phyloP scores from a whole-genome alignment of 306 rosid genomes.

The Citrullus mucosospermus region DNA sequence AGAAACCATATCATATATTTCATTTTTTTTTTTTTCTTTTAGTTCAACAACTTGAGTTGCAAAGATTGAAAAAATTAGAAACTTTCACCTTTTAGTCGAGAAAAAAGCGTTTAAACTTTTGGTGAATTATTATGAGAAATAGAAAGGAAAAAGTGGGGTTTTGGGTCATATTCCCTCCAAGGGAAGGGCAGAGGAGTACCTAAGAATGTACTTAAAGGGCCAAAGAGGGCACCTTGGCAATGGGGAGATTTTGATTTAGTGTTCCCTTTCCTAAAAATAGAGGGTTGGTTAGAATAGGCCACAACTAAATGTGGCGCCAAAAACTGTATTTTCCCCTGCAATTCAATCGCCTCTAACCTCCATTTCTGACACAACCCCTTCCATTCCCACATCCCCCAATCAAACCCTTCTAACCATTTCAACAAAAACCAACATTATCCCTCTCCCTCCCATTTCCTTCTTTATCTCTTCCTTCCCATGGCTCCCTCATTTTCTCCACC shows the following conservation, averaged over 20 bases:
- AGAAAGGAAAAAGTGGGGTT: too few relatives aligned
- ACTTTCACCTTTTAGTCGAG: too few relatives aligned
- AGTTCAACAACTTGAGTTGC: too few relatives aligned
- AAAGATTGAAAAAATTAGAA: too few relatives aligned
- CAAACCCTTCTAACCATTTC: not conserved
- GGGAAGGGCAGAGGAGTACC: too few relatives aligned
- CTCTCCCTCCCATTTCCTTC: not conserved
- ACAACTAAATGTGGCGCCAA: conserved; percentile 6
- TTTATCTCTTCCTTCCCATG: not conserved
- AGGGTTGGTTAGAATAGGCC: not conserved
- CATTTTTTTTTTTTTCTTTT: too few relatives aligned
- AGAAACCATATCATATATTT: too few relatives aligned
- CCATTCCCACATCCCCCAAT: not conserved
- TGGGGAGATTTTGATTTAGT: conserved; percentile 1
- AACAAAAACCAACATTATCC: not conserved
- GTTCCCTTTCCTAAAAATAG: not conserved
- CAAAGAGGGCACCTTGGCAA: not conserved
- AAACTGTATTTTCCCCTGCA: not conserved
- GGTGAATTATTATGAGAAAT: too few relatives aligned
- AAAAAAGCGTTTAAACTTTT: too few relatives aligned
- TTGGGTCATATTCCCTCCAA: too few relatives aligned
- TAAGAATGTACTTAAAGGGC: too few relatives aligned
- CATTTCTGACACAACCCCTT: not conserved
- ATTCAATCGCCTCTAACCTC: conserved; percentile 1
- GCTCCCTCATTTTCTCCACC: not conserved